These are phyloP conservation scores for Laburnicola sp. DNA, from an alignment of 2,329 filamentous ascomycete genomes.

Conservation along the genomic window DNA sequence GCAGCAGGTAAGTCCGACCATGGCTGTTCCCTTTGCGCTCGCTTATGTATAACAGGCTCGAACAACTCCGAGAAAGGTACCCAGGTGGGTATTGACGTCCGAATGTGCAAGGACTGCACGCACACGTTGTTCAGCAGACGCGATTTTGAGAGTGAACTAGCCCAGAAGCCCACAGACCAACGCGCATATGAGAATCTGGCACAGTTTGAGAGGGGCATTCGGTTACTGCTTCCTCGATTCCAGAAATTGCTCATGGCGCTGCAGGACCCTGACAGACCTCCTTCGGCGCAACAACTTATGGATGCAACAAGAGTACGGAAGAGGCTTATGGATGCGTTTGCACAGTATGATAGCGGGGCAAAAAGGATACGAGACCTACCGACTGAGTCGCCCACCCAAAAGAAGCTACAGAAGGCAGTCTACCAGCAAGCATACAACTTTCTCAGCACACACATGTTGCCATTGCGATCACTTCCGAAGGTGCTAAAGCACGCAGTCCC, in stretches of 20 bases:
- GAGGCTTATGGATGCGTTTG: constrained; percentile 83
- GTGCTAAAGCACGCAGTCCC: constrained; percentile 60
- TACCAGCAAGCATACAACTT: constrained; percentile 82
- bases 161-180: constrained; percentile 71
- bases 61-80: constrained; percentile 46
- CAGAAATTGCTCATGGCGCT: constrained; percentile 74
- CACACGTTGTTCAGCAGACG: constrained; percentile 70
- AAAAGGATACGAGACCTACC: constrained; percentile 78
- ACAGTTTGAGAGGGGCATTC: constrained; percentile 87
- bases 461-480: constrained; percentile 62
- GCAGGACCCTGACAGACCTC: constrained; percentile 70
- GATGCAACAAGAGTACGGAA: constrained; percentile 91
- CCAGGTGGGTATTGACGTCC: constrained; percentile 74
- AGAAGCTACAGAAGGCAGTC: constrained; percentile 76
- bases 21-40: too few relatives aligned
- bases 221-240: constrained; percentile 78
- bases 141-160: constrained; percentile 74
- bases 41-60: too few relatives aligned
- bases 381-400: constrained; percentile 71
- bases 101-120: constrained; percentile 91
- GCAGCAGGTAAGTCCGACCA: too few relatives aligned
- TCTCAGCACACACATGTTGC: constrained; percentile 87
- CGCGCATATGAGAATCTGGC: constrained; percentile 80
- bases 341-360: constrained; percentile 82
- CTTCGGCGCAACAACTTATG: constrained; percentile 70